Evolutionary conservation across 331 rosid species (phyloP).

Genomic region (Rosa hybrid): DNA sequence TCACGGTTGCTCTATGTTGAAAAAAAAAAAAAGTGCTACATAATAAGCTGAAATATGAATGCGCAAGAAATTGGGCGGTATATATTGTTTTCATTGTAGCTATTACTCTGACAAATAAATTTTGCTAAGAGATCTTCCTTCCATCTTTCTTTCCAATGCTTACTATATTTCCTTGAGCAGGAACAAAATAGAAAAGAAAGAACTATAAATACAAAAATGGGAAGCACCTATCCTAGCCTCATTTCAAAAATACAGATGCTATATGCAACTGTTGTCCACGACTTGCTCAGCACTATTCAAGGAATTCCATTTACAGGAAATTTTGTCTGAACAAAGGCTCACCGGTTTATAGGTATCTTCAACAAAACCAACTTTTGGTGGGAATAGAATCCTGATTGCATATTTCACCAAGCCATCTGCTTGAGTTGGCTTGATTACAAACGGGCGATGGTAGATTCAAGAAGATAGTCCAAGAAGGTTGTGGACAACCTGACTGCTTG

Average conservation of each 20-base stretch:
- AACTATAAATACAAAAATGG: constrained; percentile 19
- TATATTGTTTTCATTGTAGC: background rate
- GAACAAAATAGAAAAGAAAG: background rate
- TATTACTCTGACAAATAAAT: background rate
- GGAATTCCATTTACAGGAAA: background rate
- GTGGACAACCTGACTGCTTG: constrained; percentile 7
- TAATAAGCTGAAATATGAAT: background rate
- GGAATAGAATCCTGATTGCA: background rate
- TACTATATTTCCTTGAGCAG: background rate
- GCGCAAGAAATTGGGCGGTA: background rate
- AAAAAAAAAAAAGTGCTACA: background rate
- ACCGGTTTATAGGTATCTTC: background rate
- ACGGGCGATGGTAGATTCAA: constrained; percentile 16
- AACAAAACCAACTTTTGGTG: background rate
- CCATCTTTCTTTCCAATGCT: background rate
- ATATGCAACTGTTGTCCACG: background rate
- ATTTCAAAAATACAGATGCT: constrained; percentile 11
- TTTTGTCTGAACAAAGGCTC: background rate
- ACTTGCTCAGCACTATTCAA: constrained; percentile 1
- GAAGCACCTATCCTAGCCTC: constrained; percentile 14
- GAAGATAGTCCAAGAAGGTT: constrained; percentile 6
- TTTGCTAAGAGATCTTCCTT: background rate
- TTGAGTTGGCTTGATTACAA: constrained; percentile 3
- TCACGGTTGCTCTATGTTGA: background rate
- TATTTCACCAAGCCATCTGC: constrained; percentile 1